Percentiles rank a stretch among this genome's conserved stretches.
These are phyloP conservation scores for Nannizziopsis barbatae DNA, from an alignment of 2,329 filamentous ascomycete genomes.

Conservation along the genomic window DNA sequence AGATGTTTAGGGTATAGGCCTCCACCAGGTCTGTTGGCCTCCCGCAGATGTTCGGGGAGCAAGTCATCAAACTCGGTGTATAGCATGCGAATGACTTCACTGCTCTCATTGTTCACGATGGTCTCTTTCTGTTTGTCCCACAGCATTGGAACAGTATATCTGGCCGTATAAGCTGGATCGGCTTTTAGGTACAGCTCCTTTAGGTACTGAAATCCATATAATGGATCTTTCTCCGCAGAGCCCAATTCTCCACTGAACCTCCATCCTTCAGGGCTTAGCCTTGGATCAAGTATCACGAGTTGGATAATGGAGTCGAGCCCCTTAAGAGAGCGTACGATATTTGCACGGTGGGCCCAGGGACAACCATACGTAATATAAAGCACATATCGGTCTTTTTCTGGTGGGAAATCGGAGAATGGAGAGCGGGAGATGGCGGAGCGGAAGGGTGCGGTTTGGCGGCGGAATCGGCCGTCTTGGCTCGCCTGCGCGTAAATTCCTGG, in stretches of 20 bases:
- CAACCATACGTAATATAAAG: conserved; percentile 52
- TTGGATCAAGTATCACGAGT: conserved; percentile 34
- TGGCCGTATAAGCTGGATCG: conserved; percentile 55
- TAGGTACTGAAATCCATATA: conserved; percentile 60
- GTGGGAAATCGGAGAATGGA: conserved; percentile 43
- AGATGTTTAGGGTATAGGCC: conserved; percentile 56
- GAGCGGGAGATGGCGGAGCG: conserved; percentile 46
- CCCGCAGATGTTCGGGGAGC: conserved; percentile 47
- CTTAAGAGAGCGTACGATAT: conserved; percentile 41
- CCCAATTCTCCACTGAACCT: conserved; percentile 57
- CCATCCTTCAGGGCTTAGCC: conserved; percentile 49
- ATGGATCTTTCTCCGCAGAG: conserved; percentile 51
- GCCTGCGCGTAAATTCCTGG: conserved; percentile 8
- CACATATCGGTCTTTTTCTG: conserved; percentile 50
- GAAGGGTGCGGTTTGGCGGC: conserved; percentile 45
- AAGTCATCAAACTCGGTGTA: conserved; percentile 62
- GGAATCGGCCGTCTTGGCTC: conserved; percentile 40
- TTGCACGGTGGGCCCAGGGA: conserved; percentile 50
- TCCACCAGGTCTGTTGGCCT: conserved; percentile 40
- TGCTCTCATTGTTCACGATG: conserved; percentile 81
- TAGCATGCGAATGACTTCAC: conserved; percentile 78
- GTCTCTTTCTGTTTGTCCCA: conserved; percentile 64
- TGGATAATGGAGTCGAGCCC: conserved; percentile 42
- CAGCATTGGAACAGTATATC: conserved; percentile 72
- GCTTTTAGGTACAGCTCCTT: conserved; percentile 64